Percentiles rank a stretch among this genome's conserved stretches.
Conservation (phyloP, 2,329 filamentous ascomycete species). For the Trichoderma polysporum region DNA sequence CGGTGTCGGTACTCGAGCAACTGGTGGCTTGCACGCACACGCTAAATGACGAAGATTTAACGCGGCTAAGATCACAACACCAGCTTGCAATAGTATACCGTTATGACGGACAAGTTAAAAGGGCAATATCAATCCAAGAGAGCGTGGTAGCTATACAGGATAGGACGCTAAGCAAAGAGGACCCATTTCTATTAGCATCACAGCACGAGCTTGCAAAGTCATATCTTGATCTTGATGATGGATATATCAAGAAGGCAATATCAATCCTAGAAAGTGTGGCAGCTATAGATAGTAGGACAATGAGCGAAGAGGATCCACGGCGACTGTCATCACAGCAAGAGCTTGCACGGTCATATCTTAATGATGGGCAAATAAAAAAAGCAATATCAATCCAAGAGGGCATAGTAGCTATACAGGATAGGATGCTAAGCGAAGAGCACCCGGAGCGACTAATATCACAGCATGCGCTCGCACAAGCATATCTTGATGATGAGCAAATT, state of each 20-base stretch:
- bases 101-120: background rate
- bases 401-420: background rate
- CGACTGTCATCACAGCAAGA: constrained; percentile 4
- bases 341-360: constrained; percentile 13
- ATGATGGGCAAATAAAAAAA: background rate
- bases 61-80: constrained; percentile 3
- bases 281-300: background rate
- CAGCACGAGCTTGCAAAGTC: background rate
- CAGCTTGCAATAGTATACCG: constrained; percentile 15
- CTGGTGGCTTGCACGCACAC: constrained; percentile 6
- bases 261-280: background rate
- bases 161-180: background rate
- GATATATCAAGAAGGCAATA: constrained; percentile 1
- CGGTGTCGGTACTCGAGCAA: constrained; percentile 2
- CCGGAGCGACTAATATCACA: background rate
- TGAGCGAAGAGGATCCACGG: constrained; percentile 6
- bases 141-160: background rate
- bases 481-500: background rate
- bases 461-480: constrained; percentile 3
- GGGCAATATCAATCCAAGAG: constrained; percentile 11
- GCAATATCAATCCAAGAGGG: constrained; percentile 12
- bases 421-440: background rate
- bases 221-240: constrained; percentile 3
- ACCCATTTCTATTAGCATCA: background rate
- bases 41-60: background rate